Percentiles rank a stretch among this genome's conserved stretches.
Evolutionary conservation across 306 rosid genomes (phyloP).

Genomic region (Mucuna pruriens): DNA sequence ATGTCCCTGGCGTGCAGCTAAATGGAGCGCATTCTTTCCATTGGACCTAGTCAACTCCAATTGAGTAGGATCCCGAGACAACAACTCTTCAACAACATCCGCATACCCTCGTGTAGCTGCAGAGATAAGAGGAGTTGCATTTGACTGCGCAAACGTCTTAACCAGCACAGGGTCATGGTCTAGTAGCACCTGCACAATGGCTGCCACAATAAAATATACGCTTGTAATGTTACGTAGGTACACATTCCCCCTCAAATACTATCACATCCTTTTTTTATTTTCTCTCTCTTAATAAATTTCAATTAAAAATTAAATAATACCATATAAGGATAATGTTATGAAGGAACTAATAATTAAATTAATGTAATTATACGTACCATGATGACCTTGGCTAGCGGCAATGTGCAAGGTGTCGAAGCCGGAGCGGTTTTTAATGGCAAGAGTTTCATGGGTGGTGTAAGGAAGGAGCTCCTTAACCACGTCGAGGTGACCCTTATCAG

Average conservation of each 20-base stretch:
- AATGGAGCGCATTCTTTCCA: slow-evolving; percentile 87
- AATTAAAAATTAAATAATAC: too few relatives aligned
- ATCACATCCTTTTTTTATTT: not conserved
- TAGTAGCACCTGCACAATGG: slow-evolving; percentile 63
- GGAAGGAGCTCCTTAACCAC: slow-evolving; percentile 70
- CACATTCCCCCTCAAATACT: not conserved
- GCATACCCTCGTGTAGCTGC: slow-evolving; percentile 82
- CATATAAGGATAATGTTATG: too few relatives aligned
- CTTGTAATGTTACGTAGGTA: not conserved
- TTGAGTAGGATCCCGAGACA: slow-evolving; percentile 57
- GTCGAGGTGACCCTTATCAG: slow-evolving; percentile 66
- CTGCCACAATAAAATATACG: slow-evolving; percentile 35
- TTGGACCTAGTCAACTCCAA: slow-evolving; percentile 74
- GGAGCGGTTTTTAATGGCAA: slow-evolving; percentile 65
- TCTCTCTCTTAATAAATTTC: not conserved
- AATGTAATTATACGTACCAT: slow-evolving; percentile 50
- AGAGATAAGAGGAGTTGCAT: slow-evolving; percentile 83
- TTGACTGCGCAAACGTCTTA: slow-evolving; percentile 78
- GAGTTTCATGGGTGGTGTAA: slow-evolving; percentile 51
- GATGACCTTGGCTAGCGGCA: slow-evolving; percentile 83
- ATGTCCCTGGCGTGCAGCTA: slow-evolving; percentile 89
- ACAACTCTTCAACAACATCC: slow-evolving; percentile 61
- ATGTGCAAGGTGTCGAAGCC: slow-evolving; percentile 76
- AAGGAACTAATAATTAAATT: too few relatives aligned
- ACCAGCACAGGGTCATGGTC: slow-evolving; percentile 70